Base-by-base conservation (phyloP, 768 basidiomycete genomes). In the Auricularia heimuer region DNA sequence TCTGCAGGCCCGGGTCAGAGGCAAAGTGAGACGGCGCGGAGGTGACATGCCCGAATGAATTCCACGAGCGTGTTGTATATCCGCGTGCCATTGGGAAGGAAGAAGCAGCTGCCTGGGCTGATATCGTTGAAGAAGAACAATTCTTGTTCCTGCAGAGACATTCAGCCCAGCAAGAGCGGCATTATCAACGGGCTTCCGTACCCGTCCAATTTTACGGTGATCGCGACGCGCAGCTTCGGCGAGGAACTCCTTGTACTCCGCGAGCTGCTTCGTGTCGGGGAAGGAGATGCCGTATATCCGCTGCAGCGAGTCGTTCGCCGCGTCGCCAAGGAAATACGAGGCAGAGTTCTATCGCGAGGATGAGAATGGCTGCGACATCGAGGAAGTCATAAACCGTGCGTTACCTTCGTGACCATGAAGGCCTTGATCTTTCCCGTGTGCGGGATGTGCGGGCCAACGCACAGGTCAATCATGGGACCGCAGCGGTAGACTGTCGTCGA, bases 401-500 rank as follows among this genome's bases (percentile, higher is more conserved):
- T 8, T 63, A 91, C 94, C 81, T 99, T 99, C 67, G 94, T 95
- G 70, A 99, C 82, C 84, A 96, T 93, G 74, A 98, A 85, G 0
- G 96, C 88, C 81, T 98, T 99, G 80, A 99, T 98, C 72, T 87
- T 90, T 54, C 95, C 95, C 2, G 97, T 98, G 77, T 98, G 93
- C 12, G 97, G 96, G 65, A 99, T 92, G 75, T 99, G 97, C 29
- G 97, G 97, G 37, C 97, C 97, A 44, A 95, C 82, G 72, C 97
- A 99, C 44, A 99, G 82, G 77, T 99, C 97, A 64, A 99, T 87
- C 89, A 99, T 94, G 47, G 97, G 95, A 39, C 97, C 97, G 74
- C 97, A 98, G 62, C 96, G 91, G 78, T 98, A 99, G 18, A 99
- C 94, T 10, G 97, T 99, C 54, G 97, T 95, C 62, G 90, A 92